Evolutionary conservation across 768 basidiomycete genomes (phyloP).

Genomic region (Mycena indigotica): DNA sequence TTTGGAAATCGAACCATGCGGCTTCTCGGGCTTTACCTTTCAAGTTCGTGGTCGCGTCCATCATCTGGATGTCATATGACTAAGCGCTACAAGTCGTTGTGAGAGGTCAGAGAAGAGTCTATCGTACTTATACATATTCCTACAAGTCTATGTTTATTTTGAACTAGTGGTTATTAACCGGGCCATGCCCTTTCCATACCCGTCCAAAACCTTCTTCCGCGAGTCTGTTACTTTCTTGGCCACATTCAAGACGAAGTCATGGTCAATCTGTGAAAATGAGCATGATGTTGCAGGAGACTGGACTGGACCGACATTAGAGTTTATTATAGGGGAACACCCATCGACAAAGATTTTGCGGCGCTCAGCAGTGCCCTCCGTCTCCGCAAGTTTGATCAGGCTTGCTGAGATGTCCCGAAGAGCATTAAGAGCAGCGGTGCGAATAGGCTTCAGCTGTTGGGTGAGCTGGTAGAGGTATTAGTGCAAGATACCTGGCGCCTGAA

Average conservation of each 20-base stretch:
- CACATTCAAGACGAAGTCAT: constrained; percentile 61
- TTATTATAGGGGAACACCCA: constrained; percentile 43
- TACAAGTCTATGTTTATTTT: background rate
- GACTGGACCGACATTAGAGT: constrained; percentile 38
- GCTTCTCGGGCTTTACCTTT: constrained; percentile 61
- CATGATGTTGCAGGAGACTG: background rate
- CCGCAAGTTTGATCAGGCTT: constrained; percentile 50
- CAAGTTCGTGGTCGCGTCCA: constrained; percentile 25
- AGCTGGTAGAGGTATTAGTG: constrained; percentile 46
- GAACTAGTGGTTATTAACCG: constrained; percentile 35
- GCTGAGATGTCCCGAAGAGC: constrained; percentile 61
- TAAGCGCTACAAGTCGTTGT: no score
- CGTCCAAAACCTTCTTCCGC: constrained; percentile 71
- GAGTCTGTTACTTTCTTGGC: constrained; percentile 70
- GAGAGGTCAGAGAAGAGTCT: no score
- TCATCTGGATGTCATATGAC: background rate
- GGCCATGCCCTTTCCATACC: constrained; percentile 69
- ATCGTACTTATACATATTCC: no score
- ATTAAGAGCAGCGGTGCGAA: constrained; percentile 55
- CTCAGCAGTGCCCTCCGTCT: constrained; percentile 55
- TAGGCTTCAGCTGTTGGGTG: constrained; percentile 62
- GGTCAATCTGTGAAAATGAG: constrained; percentile 50
- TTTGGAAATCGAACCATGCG: constrained; percentile 74
- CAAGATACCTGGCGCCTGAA: background rate
- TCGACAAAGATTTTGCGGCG: constrained; percentile 54